A percentile compares a stretch with the other conserved stretches of the same genome.
Evolutionary conservation across 768 basidiomycete genomes (phyloP).

Genomic region (Sporobolomyces roseus): DNA sequence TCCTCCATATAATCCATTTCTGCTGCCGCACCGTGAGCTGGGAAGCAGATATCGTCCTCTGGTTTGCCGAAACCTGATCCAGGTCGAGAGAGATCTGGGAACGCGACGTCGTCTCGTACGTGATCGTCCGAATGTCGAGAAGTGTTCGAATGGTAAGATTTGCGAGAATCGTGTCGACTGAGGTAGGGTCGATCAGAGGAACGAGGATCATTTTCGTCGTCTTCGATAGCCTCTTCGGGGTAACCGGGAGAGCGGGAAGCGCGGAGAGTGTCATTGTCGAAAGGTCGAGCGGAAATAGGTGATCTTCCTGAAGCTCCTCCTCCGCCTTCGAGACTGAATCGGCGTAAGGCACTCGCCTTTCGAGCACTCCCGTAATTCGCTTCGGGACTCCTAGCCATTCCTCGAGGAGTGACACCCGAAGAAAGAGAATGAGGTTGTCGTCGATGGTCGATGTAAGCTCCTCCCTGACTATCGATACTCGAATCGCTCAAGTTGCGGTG

Average conservation of each 20-base stretch:
- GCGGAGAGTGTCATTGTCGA: conserved; percentile 18
- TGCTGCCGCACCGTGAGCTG: conserved; percentile 36
- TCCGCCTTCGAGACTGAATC: conserved; percentile 21
- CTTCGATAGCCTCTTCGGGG: conserved; percentile 34
- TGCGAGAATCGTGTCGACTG: conserved; percentile 38
- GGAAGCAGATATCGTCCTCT: conserved; percentile 46
- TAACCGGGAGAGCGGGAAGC: conserved; percentile 1
- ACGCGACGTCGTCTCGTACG: conserved; percentile 11
- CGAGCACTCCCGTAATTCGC: conserved; percentile 10
- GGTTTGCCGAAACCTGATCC: conserved; percentile 39
- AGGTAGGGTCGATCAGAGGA: conserved; percentile 35
- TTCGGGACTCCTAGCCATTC: conserved; percentile 4
- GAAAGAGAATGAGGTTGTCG: conserved; percentile 41
- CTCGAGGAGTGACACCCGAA: conserved; percentile 10
- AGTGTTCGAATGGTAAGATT: conserved; percentile 25
- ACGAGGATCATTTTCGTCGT: conserved; percentile 12
- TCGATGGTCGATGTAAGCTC: conserved; percentile 46
- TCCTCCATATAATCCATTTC: conserved; percentile 36
- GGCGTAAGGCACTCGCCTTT: conserved; percentile 14
- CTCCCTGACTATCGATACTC: conserved; percentile 44
- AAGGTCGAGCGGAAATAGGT: conserved; percentile 3
- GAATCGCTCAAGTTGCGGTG: conserved; percentile 45
- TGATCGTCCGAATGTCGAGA: conserved; percentile 10
- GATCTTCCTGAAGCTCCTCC: not conserved
- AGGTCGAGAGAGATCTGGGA: conserved; percentile 41